Conservation (phyloP, 345 rosid species). For the Acer campestre region DNA sequence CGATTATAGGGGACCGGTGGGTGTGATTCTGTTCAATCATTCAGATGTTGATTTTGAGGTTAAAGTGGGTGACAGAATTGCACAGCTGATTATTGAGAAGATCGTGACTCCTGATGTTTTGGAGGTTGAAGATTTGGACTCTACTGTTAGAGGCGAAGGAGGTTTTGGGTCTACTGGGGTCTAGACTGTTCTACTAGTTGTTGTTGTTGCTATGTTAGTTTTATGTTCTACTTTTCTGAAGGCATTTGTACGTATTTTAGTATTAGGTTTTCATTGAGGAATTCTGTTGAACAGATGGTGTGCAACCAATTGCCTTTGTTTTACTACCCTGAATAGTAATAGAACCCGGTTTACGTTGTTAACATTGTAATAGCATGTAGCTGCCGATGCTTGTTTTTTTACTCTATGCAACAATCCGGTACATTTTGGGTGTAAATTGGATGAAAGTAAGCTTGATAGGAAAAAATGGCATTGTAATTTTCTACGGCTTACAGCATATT, state of each 20-base stretch:
- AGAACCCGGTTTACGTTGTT: not conserved
- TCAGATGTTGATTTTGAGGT: conserved; percentile 68
- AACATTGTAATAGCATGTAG: too few relatives aligned
- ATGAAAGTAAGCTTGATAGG: not conserved
- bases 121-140: conserved; percentile 74
- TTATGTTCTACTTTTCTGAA: not conserved
- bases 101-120: conserved; percentile 65
- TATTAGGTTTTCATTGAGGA: not conserved
- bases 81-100: conserved; percentile 75
- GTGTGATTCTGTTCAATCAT: conserved; percentile 71
- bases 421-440: not conserved
- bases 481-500: not conserved
- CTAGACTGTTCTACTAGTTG: conserved; percentile 11
- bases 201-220: not conserved
- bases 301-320: not conserved
- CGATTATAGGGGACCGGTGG: conserved; percentile 78
- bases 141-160: conserved; percentile 69
- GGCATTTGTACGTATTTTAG: not conserved
- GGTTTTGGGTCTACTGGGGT: conserved; percentile 91
- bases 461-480: not conserved
- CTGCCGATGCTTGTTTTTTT: not conserved
- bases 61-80: conserved; percentile 64
- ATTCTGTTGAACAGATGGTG: not conserved
- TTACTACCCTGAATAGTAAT: not conserved
- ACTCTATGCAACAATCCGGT: not conserved